phyloP scores from a whole-genome alignment of 2,329 filamentous ascomycete genomes.

The Hymenoscyphus albidus region DNA sequence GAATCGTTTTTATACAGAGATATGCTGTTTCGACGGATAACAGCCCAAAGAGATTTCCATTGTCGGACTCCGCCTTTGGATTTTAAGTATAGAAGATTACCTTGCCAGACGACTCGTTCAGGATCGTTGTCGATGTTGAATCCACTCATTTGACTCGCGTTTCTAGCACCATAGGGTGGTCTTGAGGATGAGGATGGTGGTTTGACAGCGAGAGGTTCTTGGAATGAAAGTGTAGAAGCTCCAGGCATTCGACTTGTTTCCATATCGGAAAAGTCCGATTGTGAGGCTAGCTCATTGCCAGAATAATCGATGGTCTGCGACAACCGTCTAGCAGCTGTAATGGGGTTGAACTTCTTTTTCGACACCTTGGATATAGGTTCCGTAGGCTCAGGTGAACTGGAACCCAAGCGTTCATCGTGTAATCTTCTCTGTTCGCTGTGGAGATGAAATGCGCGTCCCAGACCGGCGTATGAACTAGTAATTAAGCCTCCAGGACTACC shows the following conservation, averaged over 20 bases:
- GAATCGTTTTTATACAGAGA: constrained; percentile 89
- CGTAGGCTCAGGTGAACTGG: constrained; percentile 59
- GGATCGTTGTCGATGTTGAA: constrained; percentile 58
- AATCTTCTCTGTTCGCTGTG: constrained; percentile 26
- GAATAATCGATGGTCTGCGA: constrained; percentile 64
- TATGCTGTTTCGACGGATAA: constrained; percentile 78
- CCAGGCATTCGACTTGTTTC: constrained; percentile 43
- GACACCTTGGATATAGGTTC: constrained; percentile 32
- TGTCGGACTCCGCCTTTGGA: constrained; percentile 79
- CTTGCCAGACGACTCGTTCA: constrained; percentile 90
- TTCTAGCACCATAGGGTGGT: constrained; percentile 44
- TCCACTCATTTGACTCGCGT: constrained; percentile 61
- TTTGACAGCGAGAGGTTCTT: constrained; percentile 33
- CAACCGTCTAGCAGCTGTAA: constrained; percentile 41
- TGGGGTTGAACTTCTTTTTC: constrained; percentile 25
- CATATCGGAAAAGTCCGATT: constrained; percentile 81
- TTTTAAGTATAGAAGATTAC: constrained; percentile 80
- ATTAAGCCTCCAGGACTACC: constrained; percentile 56
- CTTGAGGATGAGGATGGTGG: constrained; percentile 29
- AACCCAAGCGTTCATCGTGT: constrained; percentile 34
- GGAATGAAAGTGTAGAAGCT: constrained; percentile 28
- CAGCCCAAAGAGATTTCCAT: constrained; percentile 94
- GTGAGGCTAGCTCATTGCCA: constrained; percentile 68
- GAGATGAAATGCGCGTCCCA: constrained; percentile 30
- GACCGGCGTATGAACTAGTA: constrained; percentile 25